A percentile compares a stretch with the other conserved stretches of the same genome.
Evolutionary conservation across 1,284 basidiomycete species (phyloP).

Genomic region (Ceratobasidium sp.): DNA sequence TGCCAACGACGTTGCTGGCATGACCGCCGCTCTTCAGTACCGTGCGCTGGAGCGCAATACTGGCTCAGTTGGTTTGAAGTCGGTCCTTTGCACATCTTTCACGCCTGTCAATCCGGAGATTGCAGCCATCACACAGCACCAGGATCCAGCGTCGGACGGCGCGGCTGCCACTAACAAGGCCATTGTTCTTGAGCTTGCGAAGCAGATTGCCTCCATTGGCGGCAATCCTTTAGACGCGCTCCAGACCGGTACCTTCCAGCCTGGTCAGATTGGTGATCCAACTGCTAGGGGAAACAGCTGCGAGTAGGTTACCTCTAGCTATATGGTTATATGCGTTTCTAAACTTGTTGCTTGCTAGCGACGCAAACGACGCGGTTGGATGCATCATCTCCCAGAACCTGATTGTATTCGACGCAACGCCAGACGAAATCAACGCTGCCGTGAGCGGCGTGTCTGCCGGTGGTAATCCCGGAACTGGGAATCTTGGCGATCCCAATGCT

Average conservation of each 20-base stretch:
- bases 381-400: constrained; percentile 75
- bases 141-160: constrained; percentile 71
- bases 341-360: constrained; percentile 54
- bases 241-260: constrained; percentile 73
- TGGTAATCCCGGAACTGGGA: constrained; percentile 27
- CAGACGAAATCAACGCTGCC: constrained; percentile 67
- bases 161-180: constrained; percentile 74
- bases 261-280: constrained; percentile 66
- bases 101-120: constrained; percentile 74
- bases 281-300: constrained; percentile 60
- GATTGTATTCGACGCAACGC: constrained; percentile 69
- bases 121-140: constrained; percentile 72
- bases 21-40: constrained; percentile 72
- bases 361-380: constrained; percentile 65
- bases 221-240: constrained; percentile 72
- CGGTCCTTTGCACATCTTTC: constrained; percentile 66
- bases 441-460: constrained; percentile 44
- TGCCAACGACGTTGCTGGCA: constrained; percentile 67
- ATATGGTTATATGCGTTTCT: constrained; percentile 62
- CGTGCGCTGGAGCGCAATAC: constrained; percentile 77
- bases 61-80: constrained; percentile 65
- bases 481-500: constrained; percentile 43
- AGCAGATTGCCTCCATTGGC: constrained; percentile 72
- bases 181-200: constrained; percentile 69
- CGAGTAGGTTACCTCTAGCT: constrained; percentile 50